Percentiles rank a stretch among this genome's conserved stretches.
Evolutionary conservation across 2,329 filamentous ascomycete species (phyloP).

Genomic region (Sporothrix schenckii): DNA sequence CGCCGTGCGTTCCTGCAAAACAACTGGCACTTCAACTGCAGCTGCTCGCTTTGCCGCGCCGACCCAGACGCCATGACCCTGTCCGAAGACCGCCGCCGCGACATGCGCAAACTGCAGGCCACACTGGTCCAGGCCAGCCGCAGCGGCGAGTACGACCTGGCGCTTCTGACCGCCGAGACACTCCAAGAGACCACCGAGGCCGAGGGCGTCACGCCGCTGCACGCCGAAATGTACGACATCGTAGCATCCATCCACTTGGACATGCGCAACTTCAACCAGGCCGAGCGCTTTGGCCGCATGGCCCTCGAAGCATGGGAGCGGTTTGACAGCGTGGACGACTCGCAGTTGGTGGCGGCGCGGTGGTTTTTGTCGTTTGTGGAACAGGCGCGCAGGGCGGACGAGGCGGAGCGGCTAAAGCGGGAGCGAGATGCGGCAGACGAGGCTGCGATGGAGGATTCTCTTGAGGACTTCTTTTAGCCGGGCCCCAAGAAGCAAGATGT

Average conservation of each 20-base stretch:
- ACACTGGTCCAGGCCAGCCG: constrained; percentile 38
- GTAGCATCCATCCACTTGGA: constrained; percentile 33
- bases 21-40: constrained; percentile 40
- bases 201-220: constrained; percentile 33
- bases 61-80: constrained; percentile 32
- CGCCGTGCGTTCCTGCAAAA: constrained; percentile 32
- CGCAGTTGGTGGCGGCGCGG: constrained; percentile 30
- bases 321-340: constrained; percentile 34
- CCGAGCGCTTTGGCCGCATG: constrained; percentile 26
- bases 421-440: constrained; percentile 14
- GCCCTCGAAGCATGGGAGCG: constrained; percentile 32
- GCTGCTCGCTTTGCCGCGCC: constrained; percentile 38
- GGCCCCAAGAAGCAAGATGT: too few species aligned
- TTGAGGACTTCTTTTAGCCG: constrained; percentile 24
- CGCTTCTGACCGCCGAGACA: constrained; percentile 28
- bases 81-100: constrained; percentile 37
- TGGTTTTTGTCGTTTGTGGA: constrained; percentile 30
- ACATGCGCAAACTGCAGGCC: constrained; percentile 34
- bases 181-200: constrained; percentile 29
- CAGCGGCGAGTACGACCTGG: constrained; percentile 29
- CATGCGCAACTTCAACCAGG: constrained; percentile 28
- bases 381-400: constrained; percentile 37
- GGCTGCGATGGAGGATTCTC: constrained; percentile 19
- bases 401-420: constrained; percentile 7
- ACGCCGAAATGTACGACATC: constrained; percentile 34